A percentile compares a stretch with the other conserved stretches of the same genome.
These are phyloP conservation scores for Phytophthora chlamydospora DNA, from an alignment of 352 stramenopile genomes.

Conservation along the genomic window DNA sequence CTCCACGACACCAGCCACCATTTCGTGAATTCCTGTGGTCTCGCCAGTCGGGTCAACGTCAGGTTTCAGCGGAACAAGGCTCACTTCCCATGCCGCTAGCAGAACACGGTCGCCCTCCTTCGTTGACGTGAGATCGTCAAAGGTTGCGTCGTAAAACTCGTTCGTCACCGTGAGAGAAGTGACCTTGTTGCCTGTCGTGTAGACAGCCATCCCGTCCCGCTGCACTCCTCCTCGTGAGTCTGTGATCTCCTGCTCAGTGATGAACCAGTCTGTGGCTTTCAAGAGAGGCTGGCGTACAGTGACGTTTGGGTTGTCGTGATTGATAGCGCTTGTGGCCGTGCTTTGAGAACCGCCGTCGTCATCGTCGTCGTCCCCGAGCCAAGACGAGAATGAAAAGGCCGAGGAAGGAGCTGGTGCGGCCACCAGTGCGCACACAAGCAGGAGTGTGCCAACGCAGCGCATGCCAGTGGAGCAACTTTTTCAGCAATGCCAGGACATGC, in stretches of 20 bases:
- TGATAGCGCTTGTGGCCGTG: background rate
- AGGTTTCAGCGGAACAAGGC: constrained; percentile 49
- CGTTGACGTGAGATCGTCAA: constrained; percentile 39
- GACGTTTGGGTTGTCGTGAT: constrained; percentile 35
- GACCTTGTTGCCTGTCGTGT: constrained; percentile 46
- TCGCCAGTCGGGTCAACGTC: constrained; percentile 20
- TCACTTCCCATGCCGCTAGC: constrained; percentile 50
- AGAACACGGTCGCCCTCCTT: constrained; percentile 33
- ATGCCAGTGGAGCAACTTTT: too few relatives aligned
- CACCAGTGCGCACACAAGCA: background rate
- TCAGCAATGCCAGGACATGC: too few relatives aligned
- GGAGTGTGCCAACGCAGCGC: background rate
- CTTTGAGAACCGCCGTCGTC: background rate
- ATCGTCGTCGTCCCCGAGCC: constrained; percentile 5
- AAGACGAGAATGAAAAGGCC: constrained; percentile 19
- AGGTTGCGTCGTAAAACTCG: constrained; percentile 48
- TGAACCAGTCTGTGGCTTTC: constrained; percentile 54
- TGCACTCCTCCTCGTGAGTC: constrained; percentile 43
- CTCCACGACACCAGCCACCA: constrained; percentile 38
- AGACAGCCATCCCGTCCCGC: constrained; percentile 38
- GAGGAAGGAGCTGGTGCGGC: background rate
- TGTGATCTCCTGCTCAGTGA: constrained; percentile 54
- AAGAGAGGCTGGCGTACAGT: constrained; percentile 46
- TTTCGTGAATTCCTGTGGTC: constrained; percentile 37
- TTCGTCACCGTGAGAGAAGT: constrained; percentile 38